phyloP scores from a whole-genome alignment of 345 rosid genomes.

The Odontarrhena argentea region DNA sequence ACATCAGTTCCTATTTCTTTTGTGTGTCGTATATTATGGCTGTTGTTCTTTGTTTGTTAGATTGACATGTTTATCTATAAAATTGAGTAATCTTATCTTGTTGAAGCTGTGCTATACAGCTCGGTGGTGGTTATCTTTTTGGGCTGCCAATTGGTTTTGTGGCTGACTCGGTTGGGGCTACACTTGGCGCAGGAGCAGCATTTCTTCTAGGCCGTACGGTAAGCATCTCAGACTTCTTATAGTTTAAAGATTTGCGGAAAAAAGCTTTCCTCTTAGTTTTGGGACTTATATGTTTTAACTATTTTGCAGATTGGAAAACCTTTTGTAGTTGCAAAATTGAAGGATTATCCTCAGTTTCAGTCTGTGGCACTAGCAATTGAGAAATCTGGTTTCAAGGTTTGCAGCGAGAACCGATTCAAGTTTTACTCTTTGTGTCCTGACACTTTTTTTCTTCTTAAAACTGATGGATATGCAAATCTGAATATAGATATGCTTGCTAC shows the following conservation, averaged over 20 bases:
- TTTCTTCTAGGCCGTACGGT: slow-evolving; percentile 94
- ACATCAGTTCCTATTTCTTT: slow-evolving; percentile 6
- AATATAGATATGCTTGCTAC: slow-evolving; percentile 83
- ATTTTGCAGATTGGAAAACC: slow-evolving; percentile 73
- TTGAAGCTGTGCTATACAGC: slow-evolving; percentile 53
- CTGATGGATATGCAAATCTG: slow-evolving; percentile 30
- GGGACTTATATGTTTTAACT: slow-evolving; percentile 16
- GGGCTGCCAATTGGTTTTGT: slow-evolving; percentile 91
- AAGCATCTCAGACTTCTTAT: slow-evolving; percentile 31
- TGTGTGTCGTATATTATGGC: slow-evolving; percentile 1
- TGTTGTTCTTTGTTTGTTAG: neutral
- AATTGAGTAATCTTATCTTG: slow-evolving; percentile 29
- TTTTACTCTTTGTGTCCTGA: slow-evolving; percentile 6
- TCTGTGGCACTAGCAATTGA: slow-evolving; percentile 82
- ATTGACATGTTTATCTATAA: neutral
- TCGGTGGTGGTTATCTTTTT: slow-evolving; percentile 98
- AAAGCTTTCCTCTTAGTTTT: neutral
- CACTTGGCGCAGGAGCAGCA: slow-evolving; percentile 92
- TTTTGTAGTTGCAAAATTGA: slow-evolving; percentile 80
- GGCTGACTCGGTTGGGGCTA: slow-evolving; percentile 94
- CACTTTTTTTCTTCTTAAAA: neutral
- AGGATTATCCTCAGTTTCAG: slow-evolving; percentile 93
- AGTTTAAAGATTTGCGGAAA: slow-evolving; percentile 2
- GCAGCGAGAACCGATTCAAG: slow-evolving; percentile 13
- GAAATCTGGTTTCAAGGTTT: slow-evolving; percentile 96